Evolutionary conservation across 495 filamentous ascomycete genomes (phyloP), one percentile per base, ranked within the genome.

Genomic region (Terfezia claveryi): DNA sequence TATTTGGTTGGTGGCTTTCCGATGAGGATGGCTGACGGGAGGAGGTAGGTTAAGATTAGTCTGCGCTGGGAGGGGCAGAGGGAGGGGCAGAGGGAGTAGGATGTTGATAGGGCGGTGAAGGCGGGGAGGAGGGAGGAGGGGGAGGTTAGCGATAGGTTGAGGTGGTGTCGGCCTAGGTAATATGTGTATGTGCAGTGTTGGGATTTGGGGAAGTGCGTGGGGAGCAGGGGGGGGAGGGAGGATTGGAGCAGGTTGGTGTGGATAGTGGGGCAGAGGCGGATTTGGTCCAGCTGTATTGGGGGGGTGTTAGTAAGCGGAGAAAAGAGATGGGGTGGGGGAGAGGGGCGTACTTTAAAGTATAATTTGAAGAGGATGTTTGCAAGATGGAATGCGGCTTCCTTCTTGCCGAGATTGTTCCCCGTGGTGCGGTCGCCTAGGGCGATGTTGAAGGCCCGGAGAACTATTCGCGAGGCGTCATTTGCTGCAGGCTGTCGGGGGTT

Each of bases 181-280:
- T 94, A 95, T 7, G 94, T 79, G 65, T 87, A 96, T 20, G 89
- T 87, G 32, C 92, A 84, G 44, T 85, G 77, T 56, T 95, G 85
- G 10, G 85, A 76, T n/a, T 85, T 85, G 14, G 89, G 85, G 64
- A 71, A 4, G 72, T 70, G 14, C 93, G 72, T 0, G 84, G 83
- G 6, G 87, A 85, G 2, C 85, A 86, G 58, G 81, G 80, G 38
- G 85, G 79, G 58, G 77, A 46, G 41, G 41, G 17, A 20, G 12
- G 41, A 46, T 46, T 46, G 41, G 1, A 14, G 80, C 62, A 96
- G 85, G 61, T 92, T 93, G 57, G 80, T 81, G 66, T 94, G 87
- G 67, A 96, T 84, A 57, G 87, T 84, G 52, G 85, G 80, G 11
- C 85, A 88, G 41, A 80, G 68, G 23, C 74, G 69, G 0, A 74